Base-by-base conservation (phyloP, 1,284 basidiomycete species). In the Puccinia coronata region DNA sequence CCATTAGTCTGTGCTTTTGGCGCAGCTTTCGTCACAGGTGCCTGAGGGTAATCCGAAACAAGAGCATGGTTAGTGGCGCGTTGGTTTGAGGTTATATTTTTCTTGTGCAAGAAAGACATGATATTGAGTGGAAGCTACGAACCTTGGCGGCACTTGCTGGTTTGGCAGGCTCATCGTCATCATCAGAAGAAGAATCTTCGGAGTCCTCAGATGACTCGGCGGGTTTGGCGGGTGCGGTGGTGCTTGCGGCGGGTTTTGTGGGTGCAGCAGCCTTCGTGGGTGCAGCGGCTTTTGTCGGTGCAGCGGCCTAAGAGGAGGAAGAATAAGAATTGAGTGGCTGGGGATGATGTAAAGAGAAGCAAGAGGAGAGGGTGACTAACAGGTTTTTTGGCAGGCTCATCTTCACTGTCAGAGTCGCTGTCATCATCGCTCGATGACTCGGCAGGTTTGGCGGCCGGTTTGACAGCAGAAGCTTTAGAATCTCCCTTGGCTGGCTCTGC, bases 121-220 rank as follows among this genome's bases (percentile, higher is more conserved):
- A 36, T 11, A 36, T 39, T 5, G 39, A 39, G n/a, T 18, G 2
- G 12, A 1, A 28, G 18, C 8, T 23, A 43, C 69, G n/a, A 14
- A 69, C 65, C 65, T 69, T 72, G 70, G 49, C 25, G 20, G 67
- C 63, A 36, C 31, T 72, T 5, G 28, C 49, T 12, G 49, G 31
- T 16, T 57, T 57, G 71, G 16, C 51, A 16, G 51, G 31, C 36
- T 53, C 36, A 23, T 73, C n/a, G n/a, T n/a, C 71, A 16, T 73
- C 71, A 36, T 73, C 71, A 39, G 71, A 73, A 53, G 71, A 72
- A 23, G 70, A 73, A 36, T 71, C 69, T 71, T 71, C 69, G 49
- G 71, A 55, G 3, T 73, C 71, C 43, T 79, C 77, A 57, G 34
- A 39, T 20, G 77, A 79, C 36, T 79, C 77, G 25, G 63, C 31